Base-by-base conservation (phyloP, 257 asterid species). In the Fraxinus anomala region DNA sequence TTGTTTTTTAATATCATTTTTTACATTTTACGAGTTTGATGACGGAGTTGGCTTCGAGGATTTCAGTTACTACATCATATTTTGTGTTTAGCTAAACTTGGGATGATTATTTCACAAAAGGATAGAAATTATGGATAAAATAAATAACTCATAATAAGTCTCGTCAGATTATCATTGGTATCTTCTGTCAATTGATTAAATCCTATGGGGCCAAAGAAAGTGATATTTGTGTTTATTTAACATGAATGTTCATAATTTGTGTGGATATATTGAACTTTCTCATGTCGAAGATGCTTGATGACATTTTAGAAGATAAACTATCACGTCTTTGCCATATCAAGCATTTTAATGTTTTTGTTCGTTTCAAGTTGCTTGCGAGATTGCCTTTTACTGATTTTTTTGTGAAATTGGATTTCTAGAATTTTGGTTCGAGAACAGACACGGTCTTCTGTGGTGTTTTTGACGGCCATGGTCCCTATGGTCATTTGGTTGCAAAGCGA, bases 381-480 rank as follows among this genome's bases (percentile, higher is more conserved):
- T 78, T 56, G 73, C 19, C 6, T 19, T 12, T 44, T 59, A 23
- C 81, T 84, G 72, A 81, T 72, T 56, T 21, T 68, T 72, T 79
- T 47, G 59, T 82, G 77, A 75, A 19, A 73, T 83, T 83, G 76
- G 73, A 81, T 78, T 54, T 87, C 71, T 94, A 95, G 99, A 95
- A 95, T 85, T 95, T 95, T 76, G 96, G 93, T 66, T 87, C 92
- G 66, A 92, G 97, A 86, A 84, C 88, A 44, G 99, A 90, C 88
- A 91, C 96, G 0, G 89, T 95, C 70, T 92, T 94, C 87, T 94
- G 99, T 83, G 99, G 99, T 69, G 96, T 94, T 39, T 94, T 94
- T 80, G 97, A 91, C 77, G 99, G 97, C 19, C 97, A 94, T 26
- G 99, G 97, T 73, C 99, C 99, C 33, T 86, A 87, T 9, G 98